Conservation (phyloP, 1,284 basidiomycete species). For the Salmacisia buchloeana region DNA sequence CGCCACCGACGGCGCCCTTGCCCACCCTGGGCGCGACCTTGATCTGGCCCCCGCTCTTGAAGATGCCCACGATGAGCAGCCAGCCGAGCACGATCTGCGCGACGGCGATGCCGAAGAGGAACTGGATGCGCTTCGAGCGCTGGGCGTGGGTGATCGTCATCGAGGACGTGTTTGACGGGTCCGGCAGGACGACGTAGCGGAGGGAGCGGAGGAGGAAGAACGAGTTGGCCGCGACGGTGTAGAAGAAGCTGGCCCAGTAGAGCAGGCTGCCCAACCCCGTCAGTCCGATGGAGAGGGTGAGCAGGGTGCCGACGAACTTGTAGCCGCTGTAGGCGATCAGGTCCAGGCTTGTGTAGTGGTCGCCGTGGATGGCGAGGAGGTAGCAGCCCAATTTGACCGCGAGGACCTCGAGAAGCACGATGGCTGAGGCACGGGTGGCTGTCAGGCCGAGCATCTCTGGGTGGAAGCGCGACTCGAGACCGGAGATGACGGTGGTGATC, state of each 20-base stretch:
- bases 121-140: slow-evolving; percentile 72
- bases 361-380: slow-evolving; percentile 73
- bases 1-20: neutral
- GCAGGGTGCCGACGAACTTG: slow-evolving; percentile 69
- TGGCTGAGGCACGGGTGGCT: slow-evolving; percentile 65
- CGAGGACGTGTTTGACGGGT: slow-evolving; percentile 54
- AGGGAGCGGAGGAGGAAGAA: slow-evolving; percentile 92
- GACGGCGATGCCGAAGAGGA: slow-evolving; percentile 69
- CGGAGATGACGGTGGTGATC: slow-evolving; percentile 71
- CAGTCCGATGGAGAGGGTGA: slow-evolving; percentile 38
- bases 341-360: slow-evolving; percentile 58
- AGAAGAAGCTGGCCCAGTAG: slow-evolving; percentile 70
- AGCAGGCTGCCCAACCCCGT: slow-evolving; percentile 56
- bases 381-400: slow-evolving; percentile 88
- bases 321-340: slow-evolving; percentile 77
- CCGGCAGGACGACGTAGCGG: slow-evolving; percentile 80
- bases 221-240: slow-evolving; percentile 79
- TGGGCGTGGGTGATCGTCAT: slow-evolving; percentile 73
- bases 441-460: slow-evolving; percentile 83
- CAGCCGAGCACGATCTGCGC: slow-evolving; percentile 60
- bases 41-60: slow-evolving; percentile 6
- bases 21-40: neutral
- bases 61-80: slow-evolving; percentile 43
- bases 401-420: slow-evolving; percentile 63
- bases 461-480: slow-evolving; percentile 75